Evolutionary conservation across 2,329 filamentous ascomycete species (phyloP).

Genomic region (Fusarium chuoi): DNA sequence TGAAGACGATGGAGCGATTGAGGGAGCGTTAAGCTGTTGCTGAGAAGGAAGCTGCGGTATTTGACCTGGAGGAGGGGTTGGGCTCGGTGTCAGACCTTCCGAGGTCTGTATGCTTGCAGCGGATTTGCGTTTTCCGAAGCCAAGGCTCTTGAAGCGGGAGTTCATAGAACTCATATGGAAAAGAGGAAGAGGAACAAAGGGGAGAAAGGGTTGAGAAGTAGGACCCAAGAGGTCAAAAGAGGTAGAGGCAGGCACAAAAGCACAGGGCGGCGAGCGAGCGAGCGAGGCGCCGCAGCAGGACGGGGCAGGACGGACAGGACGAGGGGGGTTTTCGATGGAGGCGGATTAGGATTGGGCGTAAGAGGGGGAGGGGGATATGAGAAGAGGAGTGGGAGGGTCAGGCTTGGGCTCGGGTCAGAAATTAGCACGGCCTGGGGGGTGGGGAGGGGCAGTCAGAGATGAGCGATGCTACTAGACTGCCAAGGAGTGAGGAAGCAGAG

Average conservation of each 20-base stretch:
- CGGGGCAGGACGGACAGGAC: constrained; percentile 34
- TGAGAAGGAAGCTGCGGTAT: constrained; percentile 61
- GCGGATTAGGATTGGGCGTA: constrained; percentile 34
- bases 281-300: constrained; percentile 39
- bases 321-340: constrained; percentile 29
- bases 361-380: constrained; percentile 29
- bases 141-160: constrained; percentile 81
- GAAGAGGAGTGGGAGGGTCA: constrained; percentile 22
- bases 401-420: constrained; percentile 42
- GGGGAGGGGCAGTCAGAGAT: constrained; percentile 8
- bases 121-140: constrained; percentile 84
- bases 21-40: constrained; percentile 53
- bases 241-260: constrained; percentile 34
- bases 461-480: not conserved
- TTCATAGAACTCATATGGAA: constrained; percentile 80
- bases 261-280: constrained; percentile 33
- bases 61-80: constrained; percentile 57
- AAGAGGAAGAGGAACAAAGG: constrained; percentile 43
- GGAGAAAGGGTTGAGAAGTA: constrained; percentile 41
- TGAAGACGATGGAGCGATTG: constrained; percentile 55
- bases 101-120: constrained; percentile 67
- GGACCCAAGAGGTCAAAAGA: constrained; percentile 40
- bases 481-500: not conserved
- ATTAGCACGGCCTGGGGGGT: constrained; percentile 36
- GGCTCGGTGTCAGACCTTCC: constrained; percentile 51